Evolutionary conservation across 805 yeast genomes (phyloP).

Genomic region (Debaryomyces hansenii): DNA sequence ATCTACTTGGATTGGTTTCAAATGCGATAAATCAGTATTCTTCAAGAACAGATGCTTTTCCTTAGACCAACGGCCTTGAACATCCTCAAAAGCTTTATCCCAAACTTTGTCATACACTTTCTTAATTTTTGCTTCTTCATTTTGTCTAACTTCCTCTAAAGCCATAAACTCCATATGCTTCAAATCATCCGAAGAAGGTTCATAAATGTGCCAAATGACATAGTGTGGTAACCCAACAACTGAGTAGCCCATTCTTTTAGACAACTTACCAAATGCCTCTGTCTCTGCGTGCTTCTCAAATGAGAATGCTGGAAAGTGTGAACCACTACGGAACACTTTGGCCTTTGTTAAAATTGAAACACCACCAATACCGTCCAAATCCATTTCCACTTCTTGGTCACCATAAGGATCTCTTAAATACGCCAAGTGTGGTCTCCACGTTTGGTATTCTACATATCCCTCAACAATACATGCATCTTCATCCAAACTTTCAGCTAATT

Average conservation of each 20-base stretch:
- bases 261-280: constrained; percentile 92
- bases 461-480: constrained; percentile 97
- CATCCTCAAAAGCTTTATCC: constrained; percentile 77
- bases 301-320: constrained; percentile 95
- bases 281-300: constrained; percentile 97
- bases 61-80: constrained; percentile 65
- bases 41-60: constrained; percentile 73
- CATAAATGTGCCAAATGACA: constrained; percentile 95
- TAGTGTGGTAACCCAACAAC: constrained; percentile 93
- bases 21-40: constrained; percentile 64
- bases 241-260: constrained; percentile 79
- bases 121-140: constrained; percentile 61
- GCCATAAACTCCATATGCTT: constrained; percentile 86
- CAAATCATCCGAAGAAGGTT: constrained; percentile 91
- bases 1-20: constrained; percentile 56
- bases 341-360: constrained; percentile 91
- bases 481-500: constrained; percentile 70
- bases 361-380: constrained; percentile 95
- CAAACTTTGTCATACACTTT: constrained; percentile 70
- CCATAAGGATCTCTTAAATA: constrained; percentile 94
- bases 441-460: constrained; percentile 95
- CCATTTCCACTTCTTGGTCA: constrained; percentile 90
- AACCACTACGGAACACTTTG: constrained; percentile 78
- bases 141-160: constrained; percentile 65
- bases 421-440: constrained; percentile 97